Evolutionary conservation across 2,329 filamentous ascomycete genomes (phyloP).

Genomic region (Cladophialophora immunda): DNA sequence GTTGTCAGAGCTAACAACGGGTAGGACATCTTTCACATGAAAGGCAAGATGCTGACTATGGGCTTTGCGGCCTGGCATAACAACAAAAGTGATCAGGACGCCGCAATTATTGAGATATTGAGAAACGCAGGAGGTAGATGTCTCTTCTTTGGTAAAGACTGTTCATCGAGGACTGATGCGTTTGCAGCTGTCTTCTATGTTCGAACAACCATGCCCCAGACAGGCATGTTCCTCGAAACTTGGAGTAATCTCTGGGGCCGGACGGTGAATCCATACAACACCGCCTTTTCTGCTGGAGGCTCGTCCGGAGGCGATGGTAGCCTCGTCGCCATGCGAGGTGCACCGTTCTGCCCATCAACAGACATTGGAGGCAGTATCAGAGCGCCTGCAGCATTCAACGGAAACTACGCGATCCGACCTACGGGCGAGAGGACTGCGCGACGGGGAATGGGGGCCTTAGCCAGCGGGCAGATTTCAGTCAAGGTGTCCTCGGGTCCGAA

Average conservation of each 20-base stretch:
- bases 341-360: slow-evolving; percentile 2
- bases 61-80: slow-evolving; percentile 44
- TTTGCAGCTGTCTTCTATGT: slow-evolving; percentile 61
- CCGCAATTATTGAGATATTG: slow-evolving; percentile 42
- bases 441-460: slow-evolving; percentile 6
- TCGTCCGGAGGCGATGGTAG: slow-evolving; percentile 72
- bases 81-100: slow-evolving; percentile 39
- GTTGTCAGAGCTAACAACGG: too few relatives aligned
- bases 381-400: slow-evolving; percentile 18
- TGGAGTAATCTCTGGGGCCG: slow-evolving; percentile 68
- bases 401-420: slow-evolving; percentile 24
- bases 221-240: slow-evolving; percentile 57
- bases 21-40: slow-evolving; percentile 50
- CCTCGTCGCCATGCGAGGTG: slow-evolving; percentile 65
- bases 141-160: too few relatives aligned
- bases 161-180: too few relatives aligned
- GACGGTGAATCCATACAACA: slow-evolving; percentile 70
- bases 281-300: slow-evolving; percentile 67
- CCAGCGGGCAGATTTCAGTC: slow-evolving; percentile 17
- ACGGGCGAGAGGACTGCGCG: slow-evolving; percentile 10
- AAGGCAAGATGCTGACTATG: slow-evolving; percentile 40
- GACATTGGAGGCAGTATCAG: slow-evolving; percentile 29
- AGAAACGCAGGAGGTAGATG: slow-evolving; percentile 41
- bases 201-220: slow-evolving; percentile 63
- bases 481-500: slow-evolving; percentile 18